Conservation (phyloP, 192 early-diverging fungal genomes). For the Umbelopsis sp. region DNA sequence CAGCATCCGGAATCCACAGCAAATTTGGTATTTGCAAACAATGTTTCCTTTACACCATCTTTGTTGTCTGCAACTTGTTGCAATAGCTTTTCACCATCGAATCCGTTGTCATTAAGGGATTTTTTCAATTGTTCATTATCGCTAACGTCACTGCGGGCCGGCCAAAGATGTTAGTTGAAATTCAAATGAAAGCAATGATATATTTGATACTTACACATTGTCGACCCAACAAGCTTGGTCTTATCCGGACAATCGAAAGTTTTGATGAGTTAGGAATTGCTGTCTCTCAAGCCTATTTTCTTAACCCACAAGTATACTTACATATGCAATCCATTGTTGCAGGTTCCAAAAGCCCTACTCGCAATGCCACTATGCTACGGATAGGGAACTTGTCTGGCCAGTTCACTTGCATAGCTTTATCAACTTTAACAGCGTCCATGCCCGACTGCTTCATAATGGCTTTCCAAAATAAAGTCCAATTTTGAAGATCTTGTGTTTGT, state of each 20-base stretch:
- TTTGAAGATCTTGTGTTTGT: not conserved
- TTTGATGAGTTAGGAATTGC: not conserved
- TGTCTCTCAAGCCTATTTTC: too few relatives aligned
- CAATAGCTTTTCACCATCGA: constrained; percentile 20
- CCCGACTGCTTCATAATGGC: constrained; percentile 17
- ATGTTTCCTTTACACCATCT: constrained; percentile 21
- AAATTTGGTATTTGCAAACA: constrained; percentile 24
- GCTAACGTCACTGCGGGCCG: not conserved
- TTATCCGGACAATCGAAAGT: not conserved
- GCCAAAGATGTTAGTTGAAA: not conserved
- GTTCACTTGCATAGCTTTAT: constrained; percentile 11
- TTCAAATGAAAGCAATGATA: not conserved
- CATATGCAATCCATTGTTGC: constrained; percentile 19
- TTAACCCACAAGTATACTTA: not conserved
- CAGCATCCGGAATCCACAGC: constrained; percentile 21
- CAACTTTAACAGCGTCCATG: not conserved
- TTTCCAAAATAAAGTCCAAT: constrained; percentile 25
- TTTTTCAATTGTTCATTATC: constrained; percentile 3
- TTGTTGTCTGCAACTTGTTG: constrained; percentile 15
- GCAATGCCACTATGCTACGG: constrained; percentile 18
- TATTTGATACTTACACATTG: constrained; percentile 6
- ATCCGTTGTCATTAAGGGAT: constrained; percentile 21
- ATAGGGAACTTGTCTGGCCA: constrained; percentile 29
- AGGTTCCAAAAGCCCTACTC: constrained; percentile 21
- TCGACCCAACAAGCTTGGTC: constrained; percentile 28